Conservation (phyloP, 208 protist genomes). For the Wallacemonas sp. region DNA sequence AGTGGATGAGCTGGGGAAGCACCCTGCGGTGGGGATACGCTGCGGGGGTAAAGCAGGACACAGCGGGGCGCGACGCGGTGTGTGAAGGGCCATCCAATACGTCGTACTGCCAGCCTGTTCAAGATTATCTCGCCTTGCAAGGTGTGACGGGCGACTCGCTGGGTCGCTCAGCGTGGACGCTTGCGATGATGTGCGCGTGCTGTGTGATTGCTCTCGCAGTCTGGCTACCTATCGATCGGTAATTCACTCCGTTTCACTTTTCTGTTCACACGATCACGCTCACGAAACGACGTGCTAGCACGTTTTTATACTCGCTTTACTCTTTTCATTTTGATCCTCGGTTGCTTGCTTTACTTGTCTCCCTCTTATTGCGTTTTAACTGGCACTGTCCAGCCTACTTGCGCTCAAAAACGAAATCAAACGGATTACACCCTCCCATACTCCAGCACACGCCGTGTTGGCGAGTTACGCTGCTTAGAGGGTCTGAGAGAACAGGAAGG, state of each 20-base stretch:
- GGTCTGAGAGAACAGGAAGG: too few relatives aligned
- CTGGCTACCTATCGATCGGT: constrained; percentile 12
- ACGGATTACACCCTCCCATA: too few relatives aligned
- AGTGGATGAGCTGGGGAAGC: constrained; percentile 32
- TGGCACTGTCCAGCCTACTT: too few relatives aligned
- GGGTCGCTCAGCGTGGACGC: neutral
- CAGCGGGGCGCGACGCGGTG: constrained; percentile 38
- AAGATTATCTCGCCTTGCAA: constrained; percentile 46
- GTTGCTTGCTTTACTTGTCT: too few relatives aligned
- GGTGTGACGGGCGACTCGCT: constrained; percentile 52
- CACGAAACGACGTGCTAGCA: too few relatives aligned
- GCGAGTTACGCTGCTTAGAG: too few relatives aligned
- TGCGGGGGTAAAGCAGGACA: constrained; percentile 45
- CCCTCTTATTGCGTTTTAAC: too few relatives aligned
- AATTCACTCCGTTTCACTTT: neutral
- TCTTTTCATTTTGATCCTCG: too few relatives aligned
- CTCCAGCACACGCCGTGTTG: too few relatives aligned
- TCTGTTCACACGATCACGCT: too few relatives aligned
- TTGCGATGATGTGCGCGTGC: neutral
- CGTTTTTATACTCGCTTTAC: too few relatives aligned
- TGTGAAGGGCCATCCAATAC: constrained; percentile 63
- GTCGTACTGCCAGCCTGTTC: constrained; percentile 66
- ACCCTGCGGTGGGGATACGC: constrained; percentile 66
- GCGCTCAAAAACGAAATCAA: too few relatives aligned
- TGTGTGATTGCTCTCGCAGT: neutral